These are phyloP conservation scores for Blastobotrys ciferrii DNA, from an alignment of 1,139 yeast species.

Conservation along the genomic window DNA sequence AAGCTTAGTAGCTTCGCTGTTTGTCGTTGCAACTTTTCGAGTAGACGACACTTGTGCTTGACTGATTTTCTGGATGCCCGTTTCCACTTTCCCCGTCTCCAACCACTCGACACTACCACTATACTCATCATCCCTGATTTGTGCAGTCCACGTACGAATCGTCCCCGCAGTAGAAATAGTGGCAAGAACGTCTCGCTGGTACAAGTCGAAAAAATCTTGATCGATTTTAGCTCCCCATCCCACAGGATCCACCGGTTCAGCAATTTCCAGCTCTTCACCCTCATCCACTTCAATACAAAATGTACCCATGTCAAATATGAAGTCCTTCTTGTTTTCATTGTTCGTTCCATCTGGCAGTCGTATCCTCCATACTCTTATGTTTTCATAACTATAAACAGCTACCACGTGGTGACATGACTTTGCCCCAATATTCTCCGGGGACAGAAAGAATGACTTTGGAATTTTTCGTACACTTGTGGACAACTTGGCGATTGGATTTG, in stretches of 20 bases:
- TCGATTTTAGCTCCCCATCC: conserved; percentile 46
- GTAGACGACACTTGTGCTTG: conserved; percentile 71
- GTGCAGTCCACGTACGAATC: conserved; percentile 52
- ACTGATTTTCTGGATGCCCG: conserved; percentile 54
- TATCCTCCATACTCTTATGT: conserved; percentile 23
- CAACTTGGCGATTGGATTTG: conserved; percentile 25
- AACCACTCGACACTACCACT: conserved; percentile 46
- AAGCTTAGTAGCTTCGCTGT: conserved; percentile 48
- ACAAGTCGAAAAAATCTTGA: conserved; percentile 38
- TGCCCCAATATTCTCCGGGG: conserved; percentile 42
- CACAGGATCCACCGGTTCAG: conserved; percentile 67
- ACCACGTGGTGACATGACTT: conserved; percentile 42
- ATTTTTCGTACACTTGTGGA: conserved; percentile 22
- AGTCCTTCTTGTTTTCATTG: conserved; percentile 1
- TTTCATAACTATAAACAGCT: conserved; percentile 37
- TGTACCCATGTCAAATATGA: conserved; percentile 25
- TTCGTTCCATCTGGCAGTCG: conserved; percentile 10
- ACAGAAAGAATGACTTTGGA: conserved; percentile 45
- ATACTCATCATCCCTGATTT: conserved; percentile 27
- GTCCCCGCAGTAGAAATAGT: conserved; percentile 56
- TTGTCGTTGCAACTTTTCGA: conserved; percentile 70
- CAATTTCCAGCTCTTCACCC: conserved; percentile 41
- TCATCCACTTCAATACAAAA: conserved; percentile 25
- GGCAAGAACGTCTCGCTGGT: conserved; percentile 54
- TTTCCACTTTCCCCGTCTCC: conserved; percentile 47